phyloP scores from a whole-genome alignment of 352 stramenopile species.

The Elongisporangium undulatum region DNA sequence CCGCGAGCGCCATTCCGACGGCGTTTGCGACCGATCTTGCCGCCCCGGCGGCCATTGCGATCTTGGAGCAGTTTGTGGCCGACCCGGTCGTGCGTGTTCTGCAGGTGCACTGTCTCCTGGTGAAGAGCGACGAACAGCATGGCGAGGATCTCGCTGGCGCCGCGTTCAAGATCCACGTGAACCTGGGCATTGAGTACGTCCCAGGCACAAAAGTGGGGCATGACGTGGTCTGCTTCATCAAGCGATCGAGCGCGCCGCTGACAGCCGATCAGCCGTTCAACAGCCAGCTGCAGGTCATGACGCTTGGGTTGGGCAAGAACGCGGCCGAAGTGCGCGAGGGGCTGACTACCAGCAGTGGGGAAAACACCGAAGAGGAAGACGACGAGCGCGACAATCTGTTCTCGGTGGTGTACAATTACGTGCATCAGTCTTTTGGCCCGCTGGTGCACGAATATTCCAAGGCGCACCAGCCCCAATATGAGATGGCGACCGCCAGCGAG shows the following conservation, averaged over 20 bases:
- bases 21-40: conserved; percentile 42
- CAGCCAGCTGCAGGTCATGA: conserved; percentile 87
- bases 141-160: conserved; percentile 13
- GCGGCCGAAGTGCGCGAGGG: conserved; percentile 19
- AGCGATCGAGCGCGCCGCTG: conserved; percentile 65
- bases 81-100: conserved; percentile 61
- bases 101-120: conserved; percentile 65
- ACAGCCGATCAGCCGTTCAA: conserved; percentile 65
- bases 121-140: conserved; percentile 19
- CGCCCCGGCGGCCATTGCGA: conserved; percentile 18
- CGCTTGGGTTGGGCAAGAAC: conserved; percentile 62
- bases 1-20: conserved; percentile 22
- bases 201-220: conserved; percentile 56
- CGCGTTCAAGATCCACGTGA: conserved; percentile 52
- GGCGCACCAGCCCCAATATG: conserved; percentile 69
- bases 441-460: conserved; percentile 86
- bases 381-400: conserved; percentile 65
- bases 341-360: conserved; percentile 34
- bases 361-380: conserved; percentile 57
- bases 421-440: conserved; percentile 85
- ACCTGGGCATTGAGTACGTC: conserved; percentile 75
- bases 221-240: conserved; percentile 86
- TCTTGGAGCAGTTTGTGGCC: conserved; percentile 66
- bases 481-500: conserved; percentile 58
- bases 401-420: conserved; percentile 86